Evolutionary conservation across 164 flowering plant genomes (phyloP), one percentile per base, ranked within the genome.

Genomic region (Buxus sempervirens): DNA sequence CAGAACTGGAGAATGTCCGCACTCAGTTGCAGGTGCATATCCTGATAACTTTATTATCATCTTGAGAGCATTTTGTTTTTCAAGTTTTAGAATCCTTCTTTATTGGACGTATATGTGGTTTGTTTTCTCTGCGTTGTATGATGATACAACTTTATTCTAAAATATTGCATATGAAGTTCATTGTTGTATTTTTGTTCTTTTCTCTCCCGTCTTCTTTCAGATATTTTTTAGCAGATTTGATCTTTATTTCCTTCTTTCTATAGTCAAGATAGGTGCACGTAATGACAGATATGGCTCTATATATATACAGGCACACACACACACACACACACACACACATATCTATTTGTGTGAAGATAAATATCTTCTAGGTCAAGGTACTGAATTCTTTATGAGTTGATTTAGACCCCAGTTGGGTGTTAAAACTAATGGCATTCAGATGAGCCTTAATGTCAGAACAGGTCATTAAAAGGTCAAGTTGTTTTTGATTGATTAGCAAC

Each of bases 1-100:
- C 99, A 18, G 92, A 89, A 77, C 72, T 95, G 78, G 97, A 95
- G 84, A 88, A 82, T 75, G 74, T 95, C 64, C 92, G 94, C 57
- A 92, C 97, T 21, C 99, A 92, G 77, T 85, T 90, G 78, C 97
- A 91, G 99, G 99, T 95, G 55, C 57, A 68, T 69, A 18, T 58
- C 16, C 55, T 16, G 21, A 54, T 58, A 53, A 23, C 63, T 20
- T 19, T 41, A 7, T 32, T 32, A 32, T 7, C 38, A 14, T 10
- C 18, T n/a, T 1, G 57, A 64, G 19, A 53, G 32, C 55, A 56
- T 45, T 55, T 48, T 60, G 65, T 9, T 61, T 62, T 62, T 68
- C 10, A 32, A 7, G 7, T 32, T 32, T 32, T 32, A 32, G 7
- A 41, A 49, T 61, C n/a, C 14, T 54, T 25, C 58, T 14, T 57